Percentiles rank a stretch among this genome's conserved stretches.
These are phyloP conservation scores for Dendrothele bispora DNA, from an alignment of 768 basidiomycete species.

Conservation along the genomic window DNA sequence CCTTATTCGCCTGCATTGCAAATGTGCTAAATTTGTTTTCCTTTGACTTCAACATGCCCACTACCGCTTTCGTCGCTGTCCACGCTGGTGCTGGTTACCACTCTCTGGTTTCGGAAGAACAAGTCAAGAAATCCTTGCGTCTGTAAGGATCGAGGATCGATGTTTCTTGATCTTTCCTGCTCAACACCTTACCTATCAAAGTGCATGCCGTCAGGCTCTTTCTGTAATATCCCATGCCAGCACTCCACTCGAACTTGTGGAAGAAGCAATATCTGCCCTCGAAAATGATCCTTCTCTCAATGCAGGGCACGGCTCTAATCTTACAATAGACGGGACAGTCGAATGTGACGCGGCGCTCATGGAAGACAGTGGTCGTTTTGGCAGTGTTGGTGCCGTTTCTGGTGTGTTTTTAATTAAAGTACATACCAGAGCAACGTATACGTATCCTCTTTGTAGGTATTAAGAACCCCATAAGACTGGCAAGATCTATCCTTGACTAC, in stretches of 20 bases:
- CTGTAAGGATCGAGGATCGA: slow-evolving; percentile 35
- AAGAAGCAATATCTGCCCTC: slow-evolving; percentile 52
- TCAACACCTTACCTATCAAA: slow-evolving; percentile 19
- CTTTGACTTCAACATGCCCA: slow-evolving; percentile 33
- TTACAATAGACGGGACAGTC: slow-evolving; percentile 70
- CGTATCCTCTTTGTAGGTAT: slow-evolving; percentile 42
- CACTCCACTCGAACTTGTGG: slow-evolving; percentile 46
- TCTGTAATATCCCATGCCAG: slow-evolving; percentile 21
- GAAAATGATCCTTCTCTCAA: slow-evolving; percentile 72
- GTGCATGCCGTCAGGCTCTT: slow-evolving; percentile 50
- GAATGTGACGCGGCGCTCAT: slow-evolving; percentile 85
- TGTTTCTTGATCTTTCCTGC: too few species aligned
- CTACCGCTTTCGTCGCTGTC: slow-evolving; percentile 48
- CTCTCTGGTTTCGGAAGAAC: slow-evolving; percentile 41
- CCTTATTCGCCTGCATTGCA: not conserved
- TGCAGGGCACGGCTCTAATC: slow-evolving; percentile 79
- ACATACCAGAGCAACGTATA: not conserved
- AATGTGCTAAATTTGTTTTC: slow-evolving; percentile 1
- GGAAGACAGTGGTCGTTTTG: slow-evolving; percentile 51
- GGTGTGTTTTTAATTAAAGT: slow-evolving; percentile 34
- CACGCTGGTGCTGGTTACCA: slow-evolving; percentile 84
- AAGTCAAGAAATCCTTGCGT: slow-evolving; percentile 56
- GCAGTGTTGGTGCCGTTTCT: slow-evolving; percentile 71
- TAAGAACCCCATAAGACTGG: slow-evolving; percentile 67
- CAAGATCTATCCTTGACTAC: slow-evolving; percentile 56